These are phyloP conservation scores for Ganoderma meredithae DNA, from an alignment of 1,284 basidiomycete species.

Conservation along the genomic window DNA sequence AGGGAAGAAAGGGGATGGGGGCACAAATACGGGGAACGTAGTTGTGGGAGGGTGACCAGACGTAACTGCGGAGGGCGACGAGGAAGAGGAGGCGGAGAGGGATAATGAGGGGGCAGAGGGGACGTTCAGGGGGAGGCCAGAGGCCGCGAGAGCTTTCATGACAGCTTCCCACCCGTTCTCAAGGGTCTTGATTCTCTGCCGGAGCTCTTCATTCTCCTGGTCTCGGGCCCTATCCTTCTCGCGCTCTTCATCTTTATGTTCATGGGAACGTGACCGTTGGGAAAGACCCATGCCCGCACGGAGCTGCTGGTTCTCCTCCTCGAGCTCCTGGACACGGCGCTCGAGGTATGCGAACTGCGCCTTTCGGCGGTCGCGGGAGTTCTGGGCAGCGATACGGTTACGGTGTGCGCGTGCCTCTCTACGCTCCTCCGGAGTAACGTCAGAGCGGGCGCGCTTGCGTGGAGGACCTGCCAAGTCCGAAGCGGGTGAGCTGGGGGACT, in stretches of 20 bases:
- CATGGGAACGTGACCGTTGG: constrained; percentile 38
- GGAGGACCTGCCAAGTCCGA: constrained; percentile 51
- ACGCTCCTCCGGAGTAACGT: constrained; percentile 71
- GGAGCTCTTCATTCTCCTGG: constrained; percentile 76
- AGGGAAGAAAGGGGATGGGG: constrained; percentile 47
- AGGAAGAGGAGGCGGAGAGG: constrained; percentile 38
- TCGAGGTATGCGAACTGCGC: constrained; percentile 68
- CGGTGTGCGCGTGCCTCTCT: constrained; percentile 84
- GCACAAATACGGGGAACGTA: constrained; percentile 43
- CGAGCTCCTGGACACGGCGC: constrained; percentile 51
- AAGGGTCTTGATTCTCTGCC: constrained; percentile 76
- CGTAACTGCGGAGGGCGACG: constrained; percentile 37
- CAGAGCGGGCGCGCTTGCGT: constrained; percentile 73
- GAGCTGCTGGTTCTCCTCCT: constrained; percentile 54
- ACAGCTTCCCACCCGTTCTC: constrained; percentile 83
- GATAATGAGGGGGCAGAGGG: constrained; percentile 39
- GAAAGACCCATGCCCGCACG: constrained; percentile 47
- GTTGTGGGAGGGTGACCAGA: constrained; percentile 42
- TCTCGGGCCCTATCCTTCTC: constrained; percentile 58
- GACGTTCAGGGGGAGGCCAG: constrained; percentile 58
- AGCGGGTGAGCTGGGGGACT: constrained; percentile 39
- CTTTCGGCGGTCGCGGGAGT: constrained; percentile 83
- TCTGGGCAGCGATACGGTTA: constrained; percentile 85
- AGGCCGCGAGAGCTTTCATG: constrained; percentile 74
- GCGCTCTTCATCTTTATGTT: constrained; percentile 46